These are phyloP conservation scores for Malus orientalis DNA, from an alignment of 306 rosid species.

Conservation along the genomic window DNA sequence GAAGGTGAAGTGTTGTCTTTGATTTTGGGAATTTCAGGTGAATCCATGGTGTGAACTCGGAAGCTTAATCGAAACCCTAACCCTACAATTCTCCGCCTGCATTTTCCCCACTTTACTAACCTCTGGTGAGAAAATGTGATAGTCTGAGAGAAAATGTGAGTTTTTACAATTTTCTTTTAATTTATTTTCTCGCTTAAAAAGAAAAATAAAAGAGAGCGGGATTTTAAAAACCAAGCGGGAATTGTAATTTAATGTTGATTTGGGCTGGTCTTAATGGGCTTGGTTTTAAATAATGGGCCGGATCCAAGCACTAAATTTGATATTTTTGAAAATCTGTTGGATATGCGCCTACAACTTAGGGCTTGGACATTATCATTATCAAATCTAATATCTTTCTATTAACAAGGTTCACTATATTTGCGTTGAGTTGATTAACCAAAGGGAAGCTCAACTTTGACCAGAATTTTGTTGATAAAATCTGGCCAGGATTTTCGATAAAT, in stretches of 20 bases:
- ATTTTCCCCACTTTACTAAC: conserved; percentile 7
- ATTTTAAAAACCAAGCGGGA: conserved; percentile 58
- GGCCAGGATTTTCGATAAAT: too few relatives aligned
- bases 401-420: background rate
- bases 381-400: background rate
- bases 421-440: background rate
- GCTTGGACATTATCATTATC: background rate
- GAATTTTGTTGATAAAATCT: too few relatives aligned
- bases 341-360: background rate
- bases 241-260: background rate
- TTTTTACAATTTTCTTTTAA: background rate
- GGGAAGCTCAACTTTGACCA: background rate
- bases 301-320: background rate
- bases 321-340: background rate
- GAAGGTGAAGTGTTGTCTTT: conserved; percentile 12
- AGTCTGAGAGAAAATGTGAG: background rate
- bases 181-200: background rate
- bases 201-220: conserved; percentile 24
- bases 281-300: background rate
- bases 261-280: background rate
- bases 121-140: background rate
- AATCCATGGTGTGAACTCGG: conserved; percentile 33
- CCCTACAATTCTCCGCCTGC: conserved; percentile 19
- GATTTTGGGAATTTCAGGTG: conserved; percentile 34
- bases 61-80: conserved; percentile 14